These are phyloP conservation scores for Phytophthora litchii DNA, from an alignment of 352 stramenopile species.

Conservation along the genomic window DNA sequence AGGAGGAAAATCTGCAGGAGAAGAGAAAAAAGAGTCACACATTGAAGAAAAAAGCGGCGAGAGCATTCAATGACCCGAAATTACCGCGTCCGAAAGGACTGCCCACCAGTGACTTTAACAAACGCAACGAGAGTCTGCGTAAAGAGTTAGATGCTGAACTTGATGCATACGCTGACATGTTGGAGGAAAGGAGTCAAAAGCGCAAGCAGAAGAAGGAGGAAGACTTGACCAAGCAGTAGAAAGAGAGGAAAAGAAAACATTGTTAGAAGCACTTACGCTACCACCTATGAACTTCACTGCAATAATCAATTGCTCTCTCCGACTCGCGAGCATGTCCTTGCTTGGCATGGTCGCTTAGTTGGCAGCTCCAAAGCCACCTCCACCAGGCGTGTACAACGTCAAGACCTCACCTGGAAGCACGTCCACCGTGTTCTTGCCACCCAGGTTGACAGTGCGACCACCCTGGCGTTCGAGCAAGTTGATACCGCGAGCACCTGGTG, in stretches of 20 bases:
- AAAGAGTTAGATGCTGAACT: conserved; percentile 67
- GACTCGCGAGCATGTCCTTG: conserved; percentile 12
- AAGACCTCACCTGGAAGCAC: conserved; percentile 94
- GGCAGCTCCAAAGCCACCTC: conserved; percentile 91
- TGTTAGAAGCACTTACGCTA: conserved; percentile 16
- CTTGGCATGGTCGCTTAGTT: conserved; percentile 25
- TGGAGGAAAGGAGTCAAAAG: conserved; percentile 21
- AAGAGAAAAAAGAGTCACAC: conserved; percentile 28
- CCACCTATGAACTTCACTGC: background rate
- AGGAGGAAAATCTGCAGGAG: conserved; percentile 25
- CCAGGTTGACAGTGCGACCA: conserved; percentile 76
- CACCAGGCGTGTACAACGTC: conserved; percentile 96
- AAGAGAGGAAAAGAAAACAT: conserved; percentile 17
- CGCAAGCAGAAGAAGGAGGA: conserved; percentile 30
- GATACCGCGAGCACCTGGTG: conserved; percentile 87
- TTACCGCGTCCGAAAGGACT: conserved; percentile 15
- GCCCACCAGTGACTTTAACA: conserved; percentile 42
- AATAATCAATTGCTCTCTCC: conserved; percentile 17
- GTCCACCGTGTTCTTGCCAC: conserved; percentile 95
- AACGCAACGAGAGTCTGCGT: conserved; percentile 57
- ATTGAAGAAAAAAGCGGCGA: conserved; percentile 20
- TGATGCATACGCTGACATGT: conserved; percentile 58
- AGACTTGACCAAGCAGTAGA: conserved; percentile 19
- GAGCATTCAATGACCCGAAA: conserved; percentile 14
- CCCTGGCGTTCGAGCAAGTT: conserved; percentile 90